Percentiles rank a stretch among this genome's conserved stretches.
phyloP scores from a whole-genome alignment of 176 grass and related monocot species.

The Oryza glaberrima region DNA sequence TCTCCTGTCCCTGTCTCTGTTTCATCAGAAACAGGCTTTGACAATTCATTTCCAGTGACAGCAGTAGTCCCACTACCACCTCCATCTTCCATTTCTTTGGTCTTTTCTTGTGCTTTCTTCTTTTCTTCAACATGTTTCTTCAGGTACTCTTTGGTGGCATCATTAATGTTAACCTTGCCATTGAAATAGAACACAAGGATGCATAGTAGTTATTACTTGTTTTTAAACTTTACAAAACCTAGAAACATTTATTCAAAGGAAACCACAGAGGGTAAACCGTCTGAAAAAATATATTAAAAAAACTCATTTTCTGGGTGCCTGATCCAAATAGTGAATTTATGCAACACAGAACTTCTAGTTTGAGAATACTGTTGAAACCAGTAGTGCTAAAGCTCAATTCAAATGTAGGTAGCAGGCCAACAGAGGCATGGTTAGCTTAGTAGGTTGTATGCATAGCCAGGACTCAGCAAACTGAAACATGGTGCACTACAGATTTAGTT shows the following conservation, averaged over 20 bases:
- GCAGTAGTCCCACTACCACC: slow-evolving; percentile 39
- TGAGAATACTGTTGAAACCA: neutral
- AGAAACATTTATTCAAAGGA: slow-evolving; percentile 38
- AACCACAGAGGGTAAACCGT: slow-evolving; percentile 18
- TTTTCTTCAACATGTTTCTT: slow-evolving; percentile 91
- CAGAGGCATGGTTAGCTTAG: neutral
- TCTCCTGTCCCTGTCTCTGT: slow-evolving; percentile 52
- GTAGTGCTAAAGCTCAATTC: neutral
- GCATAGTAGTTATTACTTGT: slow-evolving; percentile 21
- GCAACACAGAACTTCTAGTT: neutral
- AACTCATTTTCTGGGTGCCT: neutral
- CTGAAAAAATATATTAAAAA: neutral
- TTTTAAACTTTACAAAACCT: slow-evolving; percentile 3
- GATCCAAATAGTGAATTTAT: neutral
- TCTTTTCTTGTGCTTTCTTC: slow-evolving; percentile 75
- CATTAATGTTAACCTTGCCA: slow-evolving; percentile 90
- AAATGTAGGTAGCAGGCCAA: neutral
- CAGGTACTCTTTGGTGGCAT: slow-evolving; percentile 91
- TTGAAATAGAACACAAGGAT: slow-evolving; percentile 25
- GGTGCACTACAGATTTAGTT: neutral
- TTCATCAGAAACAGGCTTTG: slow-evolving; percentile 56
- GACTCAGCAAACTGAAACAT: slow-evolving; percentile 11
- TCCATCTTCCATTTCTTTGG: slow-evolving; percentile 60
- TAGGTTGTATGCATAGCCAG: neutral
- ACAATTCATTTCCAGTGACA: slow-evolving; percentile 57